Evolutionary conservation across 345 rosid species (phyloP).

Genomic region (Populus davidiana): DNA sequence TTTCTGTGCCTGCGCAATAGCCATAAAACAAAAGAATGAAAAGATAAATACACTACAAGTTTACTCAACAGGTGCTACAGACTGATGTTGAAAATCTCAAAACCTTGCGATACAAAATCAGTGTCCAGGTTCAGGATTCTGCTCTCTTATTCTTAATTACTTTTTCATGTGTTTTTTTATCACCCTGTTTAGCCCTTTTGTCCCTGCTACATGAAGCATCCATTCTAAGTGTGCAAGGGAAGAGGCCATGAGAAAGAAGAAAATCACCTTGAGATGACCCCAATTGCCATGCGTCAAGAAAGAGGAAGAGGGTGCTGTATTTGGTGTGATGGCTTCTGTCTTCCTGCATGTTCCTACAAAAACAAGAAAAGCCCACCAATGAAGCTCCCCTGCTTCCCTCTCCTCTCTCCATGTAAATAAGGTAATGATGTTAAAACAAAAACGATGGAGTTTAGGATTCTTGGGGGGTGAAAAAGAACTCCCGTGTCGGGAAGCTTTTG

Average conservation of each 20-base stretch:
- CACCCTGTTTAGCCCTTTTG: too few species aligned
- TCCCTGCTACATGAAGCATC: too few species aligned
- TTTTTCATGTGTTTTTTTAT: too few species aligned
- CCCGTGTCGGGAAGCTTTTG: too few species aligned
- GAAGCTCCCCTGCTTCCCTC: neutral
- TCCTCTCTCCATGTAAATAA: too few species aligned
- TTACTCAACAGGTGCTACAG: neutral
- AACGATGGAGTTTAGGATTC: too few species aligned
- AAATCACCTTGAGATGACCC: neutral
- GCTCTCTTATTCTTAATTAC: too few species aligned
- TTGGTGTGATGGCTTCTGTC: neutral
- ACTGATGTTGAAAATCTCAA: neutral
- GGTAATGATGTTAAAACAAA: neutral
- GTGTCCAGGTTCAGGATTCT: too few species aligned
- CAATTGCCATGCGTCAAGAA: neutral
- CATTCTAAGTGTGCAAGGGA: too few species aligned
- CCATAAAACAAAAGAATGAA: neutral
- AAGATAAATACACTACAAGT: too few species aligned
- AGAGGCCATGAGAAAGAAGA: neutral
- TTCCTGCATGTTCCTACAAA: neutral
- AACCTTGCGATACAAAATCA: too few species aligned
- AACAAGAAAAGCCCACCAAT: neutral
- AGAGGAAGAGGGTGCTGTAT: neutral
- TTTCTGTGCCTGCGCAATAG: slow-evolving; percentile 22
- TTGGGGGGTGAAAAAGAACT: too few species aligned